A percentile compares a stretch with the other conserved stretches of the same genome.
Conservation (phyloP, 768 basidiomycete species). For the Boletales sp. region DNA sequence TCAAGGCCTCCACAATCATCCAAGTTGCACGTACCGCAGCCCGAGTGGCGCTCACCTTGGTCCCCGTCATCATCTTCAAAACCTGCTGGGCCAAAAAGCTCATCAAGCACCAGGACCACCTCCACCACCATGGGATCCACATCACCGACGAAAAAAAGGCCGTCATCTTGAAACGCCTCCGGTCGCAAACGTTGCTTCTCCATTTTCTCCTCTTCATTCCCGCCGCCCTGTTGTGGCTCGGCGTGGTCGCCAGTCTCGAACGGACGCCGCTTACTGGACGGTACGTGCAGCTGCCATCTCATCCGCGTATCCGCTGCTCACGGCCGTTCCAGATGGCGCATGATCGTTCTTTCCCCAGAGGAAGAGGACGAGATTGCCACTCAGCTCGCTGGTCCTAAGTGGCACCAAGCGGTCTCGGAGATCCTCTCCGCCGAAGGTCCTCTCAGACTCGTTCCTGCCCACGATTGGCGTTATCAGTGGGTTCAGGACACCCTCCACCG, state of each 20-base stretch:
- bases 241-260: constrained; percentile 70
- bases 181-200: constrained; percentile 46
- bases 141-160: constrained; percentile 53
- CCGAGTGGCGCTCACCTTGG: constrained; percentile 70
- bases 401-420: constrained; percentile 80
- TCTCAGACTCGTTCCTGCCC: constrained; percentile 59
- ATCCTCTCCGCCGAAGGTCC: constrained; percentile 68
- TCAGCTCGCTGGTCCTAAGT: constrained; percentile 78
- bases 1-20: constrained; percentile 68
- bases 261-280: constrained; percentile 83
- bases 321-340: constrained; percentile 59
- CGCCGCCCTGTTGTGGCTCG: constrained; percentile 57
- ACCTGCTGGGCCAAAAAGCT: constrained; percentile 49
- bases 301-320: constrained; percentile 1
- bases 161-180: constrained; percentile 44
- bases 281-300: constrained; percentile 39
- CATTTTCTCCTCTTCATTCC: constrained; percentile 62
- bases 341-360: constrained; percentile 87
- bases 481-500: constrained; percentile 73
- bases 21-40: constrained; percentile 66
- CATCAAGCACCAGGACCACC: constrained; percentile 42
- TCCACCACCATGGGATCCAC: constrained; percentile 36
- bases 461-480: constrained; percentile 92
- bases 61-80: constrained; percentile 64
- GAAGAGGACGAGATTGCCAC: constrained; percentile 89